Evolutionary conservation across 495 filamentous ascomycete genomes (phyloP).

Genomic region (Neurospora sp.): DNA sequence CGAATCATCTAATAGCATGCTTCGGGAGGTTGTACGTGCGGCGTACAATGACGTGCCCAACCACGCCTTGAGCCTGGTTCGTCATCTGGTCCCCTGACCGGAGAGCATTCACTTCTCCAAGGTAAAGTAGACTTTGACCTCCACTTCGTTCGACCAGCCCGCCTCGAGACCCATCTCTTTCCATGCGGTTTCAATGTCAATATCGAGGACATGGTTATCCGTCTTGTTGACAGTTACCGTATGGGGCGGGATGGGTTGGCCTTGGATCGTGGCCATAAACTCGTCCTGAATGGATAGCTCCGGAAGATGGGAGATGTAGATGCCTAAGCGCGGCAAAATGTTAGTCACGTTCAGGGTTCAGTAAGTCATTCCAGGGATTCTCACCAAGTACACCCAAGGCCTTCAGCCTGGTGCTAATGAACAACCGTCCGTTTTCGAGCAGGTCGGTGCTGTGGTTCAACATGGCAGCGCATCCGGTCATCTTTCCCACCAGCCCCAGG

Average conservation of each 20-base stretch:
- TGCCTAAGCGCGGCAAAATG: constrained; percentile 29
- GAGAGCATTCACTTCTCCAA: constrained; percentile 2
- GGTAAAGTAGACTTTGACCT: constrained; percentile 53
- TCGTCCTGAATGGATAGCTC: constrained; percentile 49
- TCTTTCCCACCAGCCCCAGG: constrained; percentile 78
- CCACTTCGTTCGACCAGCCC: constrained; percentile 79
- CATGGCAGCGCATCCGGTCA: constrained; percentile 80
- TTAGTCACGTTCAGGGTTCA: background rate
- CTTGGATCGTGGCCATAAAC: constrained; percentile 70
- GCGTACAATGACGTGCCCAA: constrained; percentile 1
- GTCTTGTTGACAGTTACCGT: constrained; percentile 52
- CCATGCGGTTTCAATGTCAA: constrained; percentile 76
- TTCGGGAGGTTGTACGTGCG: background rate
- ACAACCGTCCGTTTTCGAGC: constrained; percentile 48
- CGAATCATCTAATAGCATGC: too few relatives aligned
- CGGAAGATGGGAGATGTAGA: constrained; percentile 61
- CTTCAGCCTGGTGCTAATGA: constrained; percentile 60
- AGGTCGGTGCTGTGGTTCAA: constrained; percentile 45
- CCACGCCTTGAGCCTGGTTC: background rate
- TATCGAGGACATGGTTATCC: constrained; percentile 52
- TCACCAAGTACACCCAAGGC: constrained; percentile 70
- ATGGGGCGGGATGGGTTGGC: constrained; percentile 52
- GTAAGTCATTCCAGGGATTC: constrained; percentile 10
- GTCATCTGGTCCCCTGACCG: background rate
- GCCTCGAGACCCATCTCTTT: constrained; percentile 56